Evolutionary conservation across 345 rosid genomes (phyloP).

Genomic region (Trapa incisa): DNA sequence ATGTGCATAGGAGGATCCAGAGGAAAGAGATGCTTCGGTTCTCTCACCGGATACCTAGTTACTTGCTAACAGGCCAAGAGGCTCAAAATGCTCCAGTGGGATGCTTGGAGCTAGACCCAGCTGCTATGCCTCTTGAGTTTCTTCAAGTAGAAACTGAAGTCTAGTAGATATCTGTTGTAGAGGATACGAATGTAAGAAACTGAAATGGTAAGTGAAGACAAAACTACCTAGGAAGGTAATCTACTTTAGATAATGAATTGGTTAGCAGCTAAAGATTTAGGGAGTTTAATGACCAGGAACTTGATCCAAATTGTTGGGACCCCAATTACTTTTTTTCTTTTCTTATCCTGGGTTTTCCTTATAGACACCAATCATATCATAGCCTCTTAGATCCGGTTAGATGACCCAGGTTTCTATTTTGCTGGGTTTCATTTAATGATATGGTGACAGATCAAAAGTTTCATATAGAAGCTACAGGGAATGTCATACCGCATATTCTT

Average conservation of each 20-base stretch:
- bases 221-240: conserved; percentile 1
- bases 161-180: background rate
- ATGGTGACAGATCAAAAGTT: conserved; percentile 7
- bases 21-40: conserved; percentile 76
- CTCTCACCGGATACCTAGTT: conserved; percentile 84
- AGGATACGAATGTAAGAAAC: background rate
- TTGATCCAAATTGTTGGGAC: background rate
- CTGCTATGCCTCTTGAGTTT: conserved; percentile 65
- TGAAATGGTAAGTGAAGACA: background rate
- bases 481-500: background rate
- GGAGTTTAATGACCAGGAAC: background rate
- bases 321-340: background rate
- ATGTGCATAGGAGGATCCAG: conserved; percentile 32
- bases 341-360: no score
- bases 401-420: background rate
- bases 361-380: background rate
- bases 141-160: conserved; percentile 28
- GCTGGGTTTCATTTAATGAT: background rate
- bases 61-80: conserved; percentile 69
- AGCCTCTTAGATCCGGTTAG: background rate
- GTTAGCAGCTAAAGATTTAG: conserved; percentile 1
- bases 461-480: conserved; percentile 2
- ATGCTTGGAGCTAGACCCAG: conserved; percentile 80
- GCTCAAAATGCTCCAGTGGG: conserved; percentile 52
- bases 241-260: background rate